phyloP scores from a whole-genome alignment of 2,329 filamentous ascomycete genomes.

The Pseudofabraea citricarpa region DNA sequence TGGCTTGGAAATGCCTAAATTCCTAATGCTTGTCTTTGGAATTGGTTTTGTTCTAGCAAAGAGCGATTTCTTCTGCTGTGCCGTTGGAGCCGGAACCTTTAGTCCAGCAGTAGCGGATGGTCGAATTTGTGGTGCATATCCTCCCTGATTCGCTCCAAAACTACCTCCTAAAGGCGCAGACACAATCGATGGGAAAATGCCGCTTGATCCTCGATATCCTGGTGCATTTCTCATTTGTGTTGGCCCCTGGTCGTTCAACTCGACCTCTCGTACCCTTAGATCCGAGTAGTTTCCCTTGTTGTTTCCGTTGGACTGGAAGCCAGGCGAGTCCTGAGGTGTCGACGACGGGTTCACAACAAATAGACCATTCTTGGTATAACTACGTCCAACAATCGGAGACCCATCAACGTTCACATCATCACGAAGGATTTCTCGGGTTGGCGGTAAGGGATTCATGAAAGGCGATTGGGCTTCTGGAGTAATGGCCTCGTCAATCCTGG shows the following conservation, averaged over 20 bases:
- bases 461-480: conserved; percentile 27
- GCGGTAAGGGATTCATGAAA: conserved; percentile 20
- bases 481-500: conserved; percentile 15
- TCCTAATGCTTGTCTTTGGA: conserved; percentile 19
- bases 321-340: conserved; percentile 19
- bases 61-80: conserved; percentile 19
- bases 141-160: conserved; percentile 1
- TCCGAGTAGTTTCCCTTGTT: conserved; percentile 6
- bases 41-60: conserved; percentile 19
- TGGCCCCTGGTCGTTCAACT: conserved; percentile 4
- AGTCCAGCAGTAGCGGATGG: conserved; percentile 4
- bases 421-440: conserved; percentile 18
- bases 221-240: conserved; percentile 11
- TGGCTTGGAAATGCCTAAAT: conserved; percentile 25
- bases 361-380: conserved; percentile 20
- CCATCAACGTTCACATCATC: conserved; percentile 15
- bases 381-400: conserved; percentile 19
- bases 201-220: conserved; percentile 23
- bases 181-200: conserved; percentile 18
- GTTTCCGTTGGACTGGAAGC: neutral
- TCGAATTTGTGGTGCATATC: conserved; percentile 14
- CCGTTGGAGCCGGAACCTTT: conserved; percentile 3
- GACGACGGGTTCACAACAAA: conserved; percentile 27
- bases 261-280: conserved; percentile 10
- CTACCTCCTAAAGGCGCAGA: conserved; percentile 8